A percentile compares a stretch with the other conserved stretches of the same genome.
Evolutionary conservation across 2,329 filamentous ascomycete genomes (phyloP).

Genomic region (Talaromyces sp.): DNA sequence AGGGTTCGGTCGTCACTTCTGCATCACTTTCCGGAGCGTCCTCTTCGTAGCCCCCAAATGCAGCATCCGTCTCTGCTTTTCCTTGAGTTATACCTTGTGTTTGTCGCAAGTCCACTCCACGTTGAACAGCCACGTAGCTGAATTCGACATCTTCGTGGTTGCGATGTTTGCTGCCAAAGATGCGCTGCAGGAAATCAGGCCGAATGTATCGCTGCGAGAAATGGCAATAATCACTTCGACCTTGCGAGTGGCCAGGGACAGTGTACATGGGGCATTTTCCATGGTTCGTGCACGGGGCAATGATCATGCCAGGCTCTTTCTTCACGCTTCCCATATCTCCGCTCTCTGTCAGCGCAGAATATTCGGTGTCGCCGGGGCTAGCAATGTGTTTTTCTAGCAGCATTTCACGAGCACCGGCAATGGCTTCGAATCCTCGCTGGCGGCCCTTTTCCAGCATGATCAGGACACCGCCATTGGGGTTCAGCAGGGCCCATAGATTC

Average conservation of each 20-base stretch:
- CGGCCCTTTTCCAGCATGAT: slow-evolving; percentile 88
- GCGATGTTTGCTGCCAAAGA: slow-evolving; percentile 61
- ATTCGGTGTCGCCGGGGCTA: slow-evolving; percentile 49
- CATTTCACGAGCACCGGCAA: slow-evolving; percentile 76
- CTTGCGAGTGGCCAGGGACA: slow-evolving; percentile 61
- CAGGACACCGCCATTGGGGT: slow-evolving; percentile 77
- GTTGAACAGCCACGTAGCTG: slow-evolving; percentile 80
- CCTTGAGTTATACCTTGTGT: slow-evolving; percentile 44
- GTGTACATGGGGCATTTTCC: slow-evolving; percentile 82
- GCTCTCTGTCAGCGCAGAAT: slow-evolving; percentile 33
- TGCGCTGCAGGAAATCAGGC: slow-evolving; percentile 72
- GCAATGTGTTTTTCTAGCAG: slow-evolving; percentile 69
- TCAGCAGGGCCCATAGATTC: slow-evolving; percentile 84
- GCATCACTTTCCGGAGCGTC: slow-evolving; percentile 7
- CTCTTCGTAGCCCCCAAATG: slow-evolving; percentile 67
- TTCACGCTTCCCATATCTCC: slow-evolving; percentile 22
- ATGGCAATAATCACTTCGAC: slow-evolving; percentile 84
- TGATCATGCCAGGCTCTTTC: slow-evolving; percentile 59
- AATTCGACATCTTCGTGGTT: slow-evolving; percentile 91
- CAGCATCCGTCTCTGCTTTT: slow-evolving; percentile 54
- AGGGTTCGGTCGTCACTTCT: background rate
- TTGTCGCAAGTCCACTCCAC: slow-evolving; percentile 60
- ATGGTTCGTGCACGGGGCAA: slow-evolving; percentile 78
- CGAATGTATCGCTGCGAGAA: slow-evolving; percentile 86
- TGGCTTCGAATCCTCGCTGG: slow-evolving; percentile 84